Base-by-base conservation (phyloP, 2,329 filamentous ascomycete genomes). In the Monosporascus sp. region DNA sequence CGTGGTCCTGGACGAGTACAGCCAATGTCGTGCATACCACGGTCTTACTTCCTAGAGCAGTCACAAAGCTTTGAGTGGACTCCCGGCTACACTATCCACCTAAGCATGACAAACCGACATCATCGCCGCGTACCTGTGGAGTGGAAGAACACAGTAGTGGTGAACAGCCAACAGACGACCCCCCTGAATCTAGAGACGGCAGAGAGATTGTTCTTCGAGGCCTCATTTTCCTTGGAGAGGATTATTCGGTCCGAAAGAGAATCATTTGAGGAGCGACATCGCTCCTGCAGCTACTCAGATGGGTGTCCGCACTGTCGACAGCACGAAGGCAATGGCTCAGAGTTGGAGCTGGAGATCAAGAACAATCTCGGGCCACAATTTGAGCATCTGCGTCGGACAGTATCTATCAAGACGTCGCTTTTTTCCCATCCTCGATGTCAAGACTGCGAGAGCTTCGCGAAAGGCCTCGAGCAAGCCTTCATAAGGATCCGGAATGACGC, bases 341-440 rank as follows among this genome's bases (percentile, higher is more conserved):
- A 75, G 48, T 65, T 81, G 45, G 68, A 72, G 51, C 66, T 81
- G 49, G 71, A 72, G 35, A 65, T 81, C 37, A 63, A 67, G 27
- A 82, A 82, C 63, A 77, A 76, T 55, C 68, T 80, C 15, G 79
- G 79, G 0, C 76, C 77, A 4, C 64, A 70, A 43, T 78, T 75
- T 55, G 68, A 70, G 24, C 74, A 77, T 52, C 63, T 80, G 41
- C 67, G 70, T 37, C 73, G 74, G 35, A 69, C 67, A 27, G 69
- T 78, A 36, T 68, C 67, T 49, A 76, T 71, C 60, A 74, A 70
- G 41, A 68, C 77, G 18, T 67, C 71, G 18, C 65, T 81, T n/a
- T 78, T 80, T 58, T 70, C 68, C 41, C 67, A 77, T 20, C 63
- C 69, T 5, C 66, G 75, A 8, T 70, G 66, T 3, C 65, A 64